Evolutionary conservation across 1,284 basidiomycete species (phyloP).

Genomic region (Tilletia setariae): DNA sequence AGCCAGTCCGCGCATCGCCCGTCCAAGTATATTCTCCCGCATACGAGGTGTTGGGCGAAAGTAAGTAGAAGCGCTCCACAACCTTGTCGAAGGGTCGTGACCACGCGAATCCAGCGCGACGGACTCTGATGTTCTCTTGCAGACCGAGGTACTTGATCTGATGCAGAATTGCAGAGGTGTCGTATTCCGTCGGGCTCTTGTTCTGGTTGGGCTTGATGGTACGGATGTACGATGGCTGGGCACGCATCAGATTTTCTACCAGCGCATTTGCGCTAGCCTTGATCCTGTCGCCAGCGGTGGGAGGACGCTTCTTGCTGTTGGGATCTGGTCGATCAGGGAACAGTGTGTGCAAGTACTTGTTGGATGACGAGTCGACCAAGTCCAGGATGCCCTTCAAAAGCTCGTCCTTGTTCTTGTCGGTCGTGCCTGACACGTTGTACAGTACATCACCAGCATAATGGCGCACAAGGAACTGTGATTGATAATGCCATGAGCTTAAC

Average conservation of each 20-base stretch:
- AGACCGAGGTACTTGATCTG: constrained; percentile 99
- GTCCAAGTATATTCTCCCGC: constrained; percentile 98
- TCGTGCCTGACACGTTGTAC: constrained; percentile 97
- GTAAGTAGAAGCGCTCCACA: constrained; percentile 83
- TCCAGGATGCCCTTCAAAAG: constrained; percentile 92
- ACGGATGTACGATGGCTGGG: constrained; percentile 96
- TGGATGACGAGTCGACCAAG: constrained; percentile 65
- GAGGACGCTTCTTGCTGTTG: constrained; percentile 94
- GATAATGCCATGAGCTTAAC: neutral
- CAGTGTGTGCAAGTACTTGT: constrained; percentile 70
- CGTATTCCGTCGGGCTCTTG: constrained; percentile 86
- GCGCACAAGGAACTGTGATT: constrained; percentile 64
- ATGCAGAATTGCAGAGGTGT: constrained; percentile 88
- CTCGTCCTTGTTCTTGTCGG: constrained; percentile 99
- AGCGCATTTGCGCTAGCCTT: constrained; percentile 85
- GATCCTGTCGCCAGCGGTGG: constrained; percentile 96
- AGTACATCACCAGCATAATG: constrained; percentile 85
- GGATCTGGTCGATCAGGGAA: constrained; percentile 96
- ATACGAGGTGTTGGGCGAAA: constrained; percentile 92
- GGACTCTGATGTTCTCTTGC: constrained; percentile 96
- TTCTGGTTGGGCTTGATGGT: constrained; percentile 99
- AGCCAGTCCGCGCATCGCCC: constrained; percentile 84
- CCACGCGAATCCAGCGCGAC: constrained; percentile 95
- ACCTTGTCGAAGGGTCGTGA: constrained; percentile 97
- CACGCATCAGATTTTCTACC: constrained; percentile 92